Evolutionary conservation across 116 monocot species (phyloP).

Genomic region (Posidonia oceanica): DNA sequence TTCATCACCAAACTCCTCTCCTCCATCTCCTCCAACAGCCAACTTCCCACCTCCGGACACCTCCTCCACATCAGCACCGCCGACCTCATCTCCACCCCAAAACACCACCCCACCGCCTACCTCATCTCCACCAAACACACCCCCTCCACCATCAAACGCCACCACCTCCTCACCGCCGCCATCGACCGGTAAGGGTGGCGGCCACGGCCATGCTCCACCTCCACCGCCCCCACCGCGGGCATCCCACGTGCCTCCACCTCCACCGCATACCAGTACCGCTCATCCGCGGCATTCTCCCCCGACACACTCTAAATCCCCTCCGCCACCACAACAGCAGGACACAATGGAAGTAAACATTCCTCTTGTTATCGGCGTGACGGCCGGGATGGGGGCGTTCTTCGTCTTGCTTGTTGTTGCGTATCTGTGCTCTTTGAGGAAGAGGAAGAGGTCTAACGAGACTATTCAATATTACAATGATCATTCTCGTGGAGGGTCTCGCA

Average conservation of each 20-base stretch:
- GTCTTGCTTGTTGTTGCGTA: constrained; percentile 20
- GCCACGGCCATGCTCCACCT: not conserved
- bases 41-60: not conserved
- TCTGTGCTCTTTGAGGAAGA: constrained; percentile 19
- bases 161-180: not conserved
- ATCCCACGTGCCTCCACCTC: constrained; percentile 3
- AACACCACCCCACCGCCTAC: not conserved
- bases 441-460: constrained; percentile 20
- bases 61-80: not conserved
- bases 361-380: constrained; percentile 20
- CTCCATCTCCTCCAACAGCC: not conserved
- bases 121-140: not conserved
- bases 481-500: constrained; percentile 14
- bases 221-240: constrained; percentile 1
- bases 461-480: constrained; percentile 27
- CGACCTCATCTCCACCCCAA: not conserved
- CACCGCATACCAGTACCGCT: not conserved
- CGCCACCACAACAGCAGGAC: constrained; percentile 1
- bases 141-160: not conserved
- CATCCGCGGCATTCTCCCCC: constrained; percentile 3
- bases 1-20: not conserved
- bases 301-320: not conserved
- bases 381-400: constrained; percentile 24
- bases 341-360: constrained; percentile 18
- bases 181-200: too few relatives aligned